Evolutionary conservation across 768 basidiomycete species (phyloP).

Genomic region (Cystoderma amianthinum): DNA sequence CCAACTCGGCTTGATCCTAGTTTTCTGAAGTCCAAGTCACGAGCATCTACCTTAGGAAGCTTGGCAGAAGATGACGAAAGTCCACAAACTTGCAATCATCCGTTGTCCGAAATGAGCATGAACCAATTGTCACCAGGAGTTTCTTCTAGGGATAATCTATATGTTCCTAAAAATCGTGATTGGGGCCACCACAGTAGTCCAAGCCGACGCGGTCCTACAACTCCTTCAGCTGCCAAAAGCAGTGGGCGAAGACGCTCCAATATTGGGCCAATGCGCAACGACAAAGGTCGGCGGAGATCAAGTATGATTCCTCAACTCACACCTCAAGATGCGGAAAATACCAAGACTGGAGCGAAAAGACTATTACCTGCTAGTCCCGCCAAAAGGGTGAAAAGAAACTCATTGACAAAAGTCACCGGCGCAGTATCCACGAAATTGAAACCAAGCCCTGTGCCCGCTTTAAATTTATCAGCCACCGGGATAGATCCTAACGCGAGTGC

Average conservation of each 20-base stretch:
- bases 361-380: conserved; percentile 45
- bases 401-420: conserved; percentile 36
- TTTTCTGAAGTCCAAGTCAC: conserved; percentile 55
- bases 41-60: conserved; percentile 45
- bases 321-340: conserved; percentile 30
- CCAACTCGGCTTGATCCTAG: conserved; percentile 63
- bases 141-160: conserved; percentile 14
- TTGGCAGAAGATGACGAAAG: conserved; percentile 69
- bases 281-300: conserved; percentile 68
- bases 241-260: conserved; percentile 48
- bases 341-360: conserved; percentile 27
- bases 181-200: conserved; percentile 31
- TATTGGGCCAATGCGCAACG: conserved; percentile 68
- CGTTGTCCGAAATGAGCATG: conserved; percentile 64
- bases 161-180: conserved; percentile 32
- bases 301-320: conserved; percentile 75
- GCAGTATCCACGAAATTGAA: conserved; percentile 21
- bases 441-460: conserved; percentile 12
- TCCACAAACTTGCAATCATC: conserved; percentile 27
- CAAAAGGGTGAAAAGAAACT: conserved; percentile 54
- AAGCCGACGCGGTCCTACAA: conserved; percentile 43
- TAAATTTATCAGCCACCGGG: conserved; percentile 21
- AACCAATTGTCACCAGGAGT: conserved; percentile 40
- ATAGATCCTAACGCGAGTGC: conserved; percentile 39
- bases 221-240: conserved; percentile 24